Evolutionary conservation across 202 grass and related monocot genomes (phyloP).

Genomic region (Setaria italica): DNA sequence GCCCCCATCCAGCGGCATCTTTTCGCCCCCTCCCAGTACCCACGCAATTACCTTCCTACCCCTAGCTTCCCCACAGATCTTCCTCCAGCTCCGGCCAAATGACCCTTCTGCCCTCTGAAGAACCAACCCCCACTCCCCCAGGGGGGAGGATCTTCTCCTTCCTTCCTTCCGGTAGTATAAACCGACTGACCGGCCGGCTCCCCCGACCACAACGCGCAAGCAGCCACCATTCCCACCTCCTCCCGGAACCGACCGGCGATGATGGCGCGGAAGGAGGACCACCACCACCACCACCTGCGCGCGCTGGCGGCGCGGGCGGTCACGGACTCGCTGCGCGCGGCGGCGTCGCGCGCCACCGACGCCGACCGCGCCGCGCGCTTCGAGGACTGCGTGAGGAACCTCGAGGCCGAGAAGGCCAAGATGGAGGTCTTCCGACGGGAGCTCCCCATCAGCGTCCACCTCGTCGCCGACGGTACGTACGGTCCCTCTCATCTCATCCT

Average conservation of each 20-base stretch:
- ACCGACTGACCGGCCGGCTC: neutral
- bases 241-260: neutral
- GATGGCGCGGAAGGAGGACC: slow-evolving; percentile 22
- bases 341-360: neutral
- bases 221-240: neutral
- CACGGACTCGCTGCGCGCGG: slow-evolving; percentile 56
- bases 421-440: slow-evolving; percentile 91
- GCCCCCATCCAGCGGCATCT: slow-evolving; percentile 28
- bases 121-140: too few relatives aligned
- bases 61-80: neutral
- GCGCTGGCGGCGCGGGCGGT: slow-evolving; percentile 50
- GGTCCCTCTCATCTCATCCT: neutral
- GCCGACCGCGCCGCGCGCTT: slow-evolving; percentile 54
- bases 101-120: neutral
- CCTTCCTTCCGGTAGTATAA: neutral
- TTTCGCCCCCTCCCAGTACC: slow-evolving; percentile 34
- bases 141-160: neutral
- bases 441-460: slow-evolving; percentile 90
- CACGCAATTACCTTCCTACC: slow-evolving; percentile 43
- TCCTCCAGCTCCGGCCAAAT: neutral
- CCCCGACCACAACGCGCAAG: neutral
- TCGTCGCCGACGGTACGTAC: slow-evolving; percentile 66
- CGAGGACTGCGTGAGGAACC: slow-evolving; percentile 70
- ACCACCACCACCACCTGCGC: slow-evolving; percentile 27
- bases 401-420: slow-evolving; percentile 88